These are phyloP conservation scores for Metroxylon sagu DNA, from an alignment of 176 grass and related monocot genomes.

Conservation along the genomic window DNA sequence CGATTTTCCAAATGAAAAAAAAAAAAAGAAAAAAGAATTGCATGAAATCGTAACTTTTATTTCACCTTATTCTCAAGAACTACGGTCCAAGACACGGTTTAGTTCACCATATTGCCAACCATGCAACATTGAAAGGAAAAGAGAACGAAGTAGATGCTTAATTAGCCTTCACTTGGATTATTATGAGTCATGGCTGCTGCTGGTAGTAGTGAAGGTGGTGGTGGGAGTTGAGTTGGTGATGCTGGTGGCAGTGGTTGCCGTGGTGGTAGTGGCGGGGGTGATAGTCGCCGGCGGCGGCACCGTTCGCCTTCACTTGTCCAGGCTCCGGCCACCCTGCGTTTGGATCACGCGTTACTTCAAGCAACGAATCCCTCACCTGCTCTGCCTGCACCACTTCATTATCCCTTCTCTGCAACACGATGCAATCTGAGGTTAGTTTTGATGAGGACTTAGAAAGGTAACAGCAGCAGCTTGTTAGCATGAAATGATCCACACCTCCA, in stretches of 20 bases:
- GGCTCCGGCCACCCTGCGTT: slow-evolving; percentile 33
- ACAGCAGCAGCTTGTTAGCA: no score
- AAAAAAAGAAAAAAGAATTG: no score
- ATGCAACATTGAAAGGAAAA: no score
- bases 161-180: no score
- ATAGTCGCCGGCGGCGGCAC: slow-evolving; percentile 23
- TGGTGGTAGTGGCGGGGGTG: slow-evolving; percentile 19
- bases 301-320: not conserved
- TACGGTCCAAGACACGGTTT: no score
- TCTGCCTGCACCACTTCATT: slow-evolving; percentile 55
- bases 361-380: slow-evolving; percentile 65
- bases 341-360: slow-evolving; percentile 65
- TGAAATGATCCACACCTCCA: slow-evolving; percentile 25
- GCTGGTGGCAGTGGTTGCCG: slow-evolving; percentile 25
- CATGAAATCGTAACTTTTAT: no score
- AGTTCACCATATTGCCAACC: no score
- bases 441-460: not conserved
- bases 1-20: no score
- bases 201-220: no score
- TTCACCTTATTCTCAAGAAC: no score
- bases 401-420: slow-evolving; percentile 45
- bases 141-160: no score
- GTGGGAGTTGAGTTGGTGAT: slow-evolving; percentile 25
- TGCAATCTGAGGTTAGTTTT: not conserved
- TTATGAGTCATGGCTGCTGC: no score